Base-by-base conservation (phyloP, 345 rosid species). In the Hypericum perforatum region DNA sequence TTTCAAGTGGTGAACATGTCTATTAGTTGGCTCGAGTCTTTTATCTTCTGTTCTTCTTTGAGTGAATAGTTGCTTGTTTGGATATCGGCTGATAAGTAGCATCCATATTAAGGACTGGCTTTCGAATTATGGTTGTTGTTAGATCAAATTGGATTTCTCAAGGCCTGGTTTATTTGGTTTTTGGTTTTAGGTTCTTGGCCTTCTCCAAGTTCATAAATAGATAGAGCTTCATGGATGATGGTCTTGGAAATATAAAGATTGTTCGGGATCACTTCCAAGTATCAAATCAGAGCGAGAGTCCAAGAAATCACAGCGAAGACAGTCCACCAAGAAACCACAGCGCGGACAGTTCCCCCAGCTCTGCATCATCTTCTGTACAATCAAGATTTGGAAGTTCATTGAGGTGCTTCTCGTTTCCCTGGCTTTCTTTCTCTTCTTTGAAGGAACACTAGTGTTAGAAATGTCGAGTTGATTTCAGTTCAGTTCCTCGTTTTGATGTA, bases 251-350 rank as follows among this genome's bases (percentile, higher is more conserved):
- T 67, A 52, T 85, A 70, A 85, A 73, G 45, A 73, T 85, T 62
- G 66, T 85, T 57, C 72, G 70, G 8, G 85, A 83, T 72, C 84
- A 88, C 73, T 88, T 92, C 64, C 73, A 71, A 68, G 78, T 73
- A 8, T 74, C 94, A 54, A 71, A 67, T 50, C 45, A 22, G 32
- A 22, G 32, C 32, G 32, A 22, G 32, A 22, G 32, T 22, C 32
- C 32, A 4, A 22, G 32, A 22, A 22, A 22, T 22, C 32, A 4
- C 32, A 22, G 32, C 32, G 32, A 22, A 4, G 32, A 22, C 2
- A 22, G 32, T 22, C 32, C 32, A 22, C 32, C 32, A 22, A 4
- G 32, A 22, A 22, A 22, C 32, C 32, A 74, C 46, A 46, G 61
- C 48, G 70, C 57, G 6, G 68, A 69, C 36, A 42, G 70, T 64